Evolutionary conservation across 2,329 filamentous ascomycete genomes (phyloP), one percentile per base, ranked within the genome.

Genomic region (Microdochium paspali): DNA sequence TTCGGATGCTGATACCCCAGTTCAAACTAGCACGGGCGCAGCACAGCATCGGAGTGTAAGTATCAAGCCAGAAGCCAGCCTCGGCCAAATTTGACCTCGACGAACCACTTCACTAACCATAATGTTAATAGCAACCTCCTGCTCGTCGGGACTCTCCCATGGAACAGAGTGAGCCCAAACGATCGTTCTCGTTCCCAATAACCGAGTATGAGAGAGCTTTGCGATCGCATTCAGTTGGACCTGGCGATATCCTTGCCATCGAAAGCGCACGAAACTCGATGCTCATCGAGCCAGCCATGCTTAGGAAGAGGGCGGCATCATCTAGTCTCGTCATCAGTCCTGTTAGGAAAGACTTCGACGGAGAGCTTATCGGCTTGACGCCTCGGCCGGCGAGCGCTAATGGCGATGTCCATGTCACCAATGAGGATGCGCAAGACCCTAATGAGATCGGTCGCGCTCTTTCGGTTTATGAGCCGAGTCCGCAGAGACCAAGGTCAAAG

Each of bases 371-470:
- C 2, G 80, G 80, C 0, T 65, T 84, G 42, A 79, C 77, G 2
- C 80, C 80, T 0, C 70, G 80, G 31, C 80, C 80, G 20, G 77
- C 76, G n/a, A 83, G 79, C 55, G 72, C 70, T 6, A 77, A 81
- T 40, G 77, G 69, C 6, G 71, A 74, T 30, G 23, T 40, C 10
- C 54, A 64, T 45, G 56, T 65, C 10, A 56, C 59, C 21, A 61
- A 58, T 3, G 61, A 66, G 13, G 67, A 73, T 1, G 20, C 23
- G 35, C 35, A 40, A 20, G 69, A 76, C 49, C 69, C 73, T 0
- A 63, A 68, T n/a, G 71, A 76, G 48, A 82, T 83, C 49, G 80
- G 79, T n/a, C 73, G 75, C 18, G 80, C 80, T 44, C 75, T 84
- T 44, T 80, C 79, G 2, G 78, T 74, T 51, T 77, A 80, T 49